Base-by-base conservation (phyloP, 345 rosid genomes). In the Acer saccharum region DNA sequence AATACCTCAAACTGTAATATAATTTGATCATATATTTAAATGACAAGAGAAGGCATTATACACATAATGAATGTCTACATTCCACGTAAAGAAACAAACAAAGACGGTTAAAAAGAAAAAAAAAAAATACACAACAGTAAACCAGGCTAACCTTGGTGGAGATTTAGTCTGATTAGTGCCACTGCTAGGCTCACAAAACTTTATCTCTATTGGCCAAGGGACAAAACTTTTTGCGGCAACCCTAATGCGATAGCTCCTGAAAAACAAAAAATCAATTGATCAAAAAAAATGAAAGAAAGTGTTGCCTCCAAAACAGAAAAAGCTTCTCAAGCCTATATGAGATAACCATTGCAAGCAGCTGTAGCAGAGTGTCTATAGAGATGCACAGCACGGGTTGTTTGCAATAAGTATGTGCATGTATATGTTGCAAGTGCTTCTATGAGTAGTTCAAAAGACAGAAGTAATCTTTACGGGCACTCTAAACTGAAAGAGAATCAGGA, bases 141-240 rank as follows among this genome's bases (percentile, higher is more conserved):
- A 74, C 32, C 11, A 66, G 68, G 46, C 84, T 61, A 68, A 96
- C 99, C 97, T 89, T 50, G 98, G 97, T 71, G 95, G 93, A 79
- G 94, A 80, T 84, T 88, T 92, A 71, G 95, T 88, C 90, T 91
- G 98, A 81, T 86, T 90, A 52, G 97, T 92, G 41, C 74, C 75
- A 72, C 78, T 84, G 83, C 79, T 89, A 43, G 98, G 95, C 54
- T 87, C 95, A 83, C 99, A 96, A 84, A 96, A 92, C 79, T 95
- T 87, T 83, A 96, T 87, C 82, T 96, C 99, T 86, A 96, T 89
- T 29, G 99, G 99, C 98, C 98, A 96, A 44, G 98, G 98, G 58
- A 88, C 81, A 84, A 87, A 90, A 46, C 86, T 75, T 76, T 73
- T 67, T 32, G 92, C 75, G 39, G 97, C 98, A 73, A 89, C 93